A percentile compares a stretch with the other conserved stretches of the same genome.
phyloP scores from a whole-genome alignment of 192 early-diverging fungal genomes.

The Mortierella alpina region DNA sequence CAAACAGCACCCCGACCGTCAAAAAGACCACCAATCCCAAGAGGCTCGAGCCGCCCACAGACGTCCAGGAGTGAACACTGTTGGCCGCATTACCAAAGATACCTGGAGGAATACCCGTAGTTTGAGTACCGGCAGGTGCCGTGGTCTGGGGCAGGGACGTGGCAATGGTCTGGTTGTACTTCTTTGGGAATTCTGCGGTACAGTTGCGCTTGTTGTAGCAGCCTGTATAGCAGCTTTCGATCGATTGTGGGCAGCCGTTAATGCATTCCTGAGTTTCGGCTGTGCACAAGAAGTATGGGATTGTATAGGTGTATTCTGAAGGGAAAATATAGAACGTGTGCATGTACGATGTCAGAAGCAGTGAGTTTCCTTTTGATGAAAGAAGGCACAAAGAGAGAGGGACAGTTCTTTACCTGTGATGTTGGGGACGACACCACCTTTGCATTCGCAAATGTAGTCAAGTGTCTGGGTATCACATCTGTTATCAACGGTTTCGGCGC shows the following conservation, averaged over 20 bases:
- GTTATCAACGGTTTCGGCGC: conserved; percentile 24
- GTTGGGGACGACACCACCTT: conserved; percentile 36
- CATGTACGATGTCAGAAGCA: background rate
- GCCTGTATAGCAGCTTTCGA: conserved; percentile 31
- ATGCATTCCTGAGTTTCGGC: conserved; percentile 36
- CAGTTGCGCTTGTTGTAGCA: conserved; percentile 24
- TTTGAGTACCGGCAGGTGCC: background rate
- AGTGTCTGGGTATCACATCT: conserved; percentile 30
- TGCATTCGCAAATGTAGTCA: conserved; percentile 25
- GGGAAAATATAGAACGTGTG: background rate
- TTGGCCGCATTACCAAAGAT: conserved; percentile 27
- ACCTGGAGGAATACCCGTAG: conserved; percentile 24
- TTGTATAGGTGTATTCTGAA: conserved; percentile 47
- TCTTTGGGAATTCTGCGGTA: conserved; percentile 42
- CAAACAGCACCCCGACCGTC: conserved; percentile 42
- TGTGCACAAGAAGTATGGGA: conserved; percentile 43
- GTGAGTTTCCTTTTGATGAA: background rate
- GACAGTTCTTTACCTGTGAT: conserved; percentile 17
- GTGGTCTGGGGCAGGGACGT: conserved; percentile 21
- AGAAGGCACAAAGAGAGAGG: background rate
- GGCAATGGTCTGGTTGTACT: conserved; percentile 46
- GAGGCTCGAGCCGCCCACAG: conserved; percentile 38
- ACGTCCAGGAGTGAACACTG: conserved; percentile 8
- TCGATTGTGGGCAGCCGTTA: conserved; percentile 10
- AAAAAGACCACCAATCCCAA: conserved; percentile 40